Percentiles rank a stretch among this genome's conserved stretches.
Evolutionary conservation across 768 basidiomycete genomes (phyloP).

Genomic region (Tubosaeta brunneosetosa): DNA sequence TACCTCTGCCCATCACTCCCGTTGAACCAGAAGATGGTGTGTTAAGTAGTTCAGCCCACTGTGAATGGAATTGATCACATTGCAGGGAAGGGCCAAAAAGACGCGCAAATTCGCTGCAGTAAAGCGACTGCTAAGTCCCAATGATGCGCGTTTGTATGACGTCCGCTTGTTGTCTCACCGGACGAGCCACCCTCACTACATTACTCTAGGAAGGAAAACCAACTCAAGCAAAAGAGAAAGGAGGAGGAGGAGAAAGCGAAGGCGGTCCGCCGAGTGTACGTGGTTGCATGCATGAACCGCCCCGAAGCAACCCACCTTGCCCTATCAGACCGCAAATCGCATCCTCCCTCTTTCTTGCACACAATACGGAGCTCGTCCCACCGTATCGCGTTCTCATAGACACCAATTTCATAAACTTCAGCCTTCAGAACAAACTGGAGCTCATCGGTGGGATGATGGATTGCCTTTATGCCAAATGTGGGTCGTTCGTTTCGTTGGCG

Average conservation of each 20-base stretch:
- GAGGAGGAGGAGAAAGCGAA: conserved; percentile 77
- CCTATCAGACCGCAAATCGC: conserved; percentile 68
- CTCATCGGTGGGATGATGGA: conserved; percentile 99
- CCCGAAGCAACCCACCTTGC: neutral
- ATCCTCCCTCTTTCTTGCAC: conserved; percentile 90
- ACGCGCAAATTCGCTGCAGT: conserved; percentile 93
- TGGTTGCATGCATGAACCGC: conserved; percentile 11
- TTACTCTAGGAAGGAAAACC: conserved; percentile 79
- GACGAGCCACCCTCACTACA: conserved; percentile 1
- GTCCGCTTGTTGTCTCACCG: neutral
- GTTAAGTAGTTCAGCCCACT: neutral
- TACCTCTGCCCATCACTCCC: neutral
- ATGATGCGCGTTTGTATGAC: conserved; percentile 84
- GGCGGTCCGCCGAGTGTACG: conserved; percentile 75
- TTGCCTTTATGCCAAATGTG: conserved; percentile 96
- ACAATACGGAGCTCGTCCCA: conserved; percentile 93
- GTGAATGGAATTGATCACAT: neutral
- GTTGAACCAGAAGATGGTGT: conserved; percentile 15
- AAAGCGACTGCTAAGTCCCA: conserved; percentile 91
- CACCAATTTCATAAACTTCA: conserved; percentile 99
- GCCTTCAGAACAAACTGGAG: conserved; percentile 96
- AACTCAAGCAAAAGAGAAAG: conserved; percentile 83
- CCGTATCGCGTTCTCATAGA: conserved; percentile 97
- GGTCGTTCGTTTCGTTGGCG: conserved; percentile 14
- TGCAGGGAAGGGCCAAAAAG: conserved; percentile 85